These are phyloP conservation scores for Blastocystis sp. DNA, from an alignment of 352 stramenopile species.

Conservation along the genomic window DNA sequence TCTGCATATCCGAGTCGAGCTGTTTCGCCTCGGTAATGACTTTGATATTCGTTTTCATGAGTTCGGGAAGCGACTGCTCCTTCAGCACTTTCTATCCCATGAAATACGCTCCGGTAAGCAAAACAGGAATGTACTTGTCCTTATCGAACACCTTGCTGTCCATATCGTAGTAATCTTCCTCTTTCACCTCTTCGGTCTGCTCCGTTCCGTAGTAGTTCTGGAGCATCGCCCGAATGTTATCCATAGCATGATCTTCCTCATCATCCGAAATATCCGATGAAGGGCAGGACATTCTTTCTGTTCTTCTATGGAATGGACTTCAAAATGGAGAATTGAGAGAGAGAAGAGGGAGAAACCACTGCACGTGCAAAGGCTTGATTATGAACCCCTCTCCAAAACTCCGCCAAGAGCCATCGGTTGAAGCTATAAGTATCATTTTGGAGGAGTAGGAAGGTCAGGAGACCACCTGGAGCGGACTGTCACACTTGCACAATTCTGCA, in stretches of 20 bases:
- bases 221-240: constrained; percentile 67
- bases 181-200: constrained; percentile 23
- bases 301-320: too few relatives aligned
- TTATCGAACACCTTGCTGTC: constrained; percentile 67
- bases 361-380: neutral
- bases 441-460: neutral
- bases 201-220: constrained; percentile 64
- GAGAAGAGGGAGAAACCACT: neutral
- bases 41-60: constrained; percentile 54
- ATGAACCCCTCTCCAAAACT: neutral
- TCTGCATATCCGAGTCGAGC: constrained; percentile 97
- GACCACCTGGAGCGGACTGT: neutral
- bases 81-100: constrained; percentile 54
- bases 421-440: neutral
- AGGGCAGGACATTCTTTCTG: constrained; percentile 5
- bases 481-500: neutral
- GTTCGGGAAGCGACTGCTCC: constrained; percentile 39
- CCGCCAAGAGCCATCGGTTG: too few relatives aligned
- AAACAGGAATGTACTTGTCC: constrained; percentile 64
- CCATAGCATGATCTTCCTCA: constrained; percentile 60
- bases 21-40: constrained; percentile 83
- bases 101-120: neutral
- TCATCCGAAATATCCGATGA: constrained; percentile 16
- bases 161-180: constrained; percentile 62
- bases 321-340: neutral